phyloP scores from a whole-genome alignment of 306 rosid genomes.

The Vigna hirtella region DNA sequence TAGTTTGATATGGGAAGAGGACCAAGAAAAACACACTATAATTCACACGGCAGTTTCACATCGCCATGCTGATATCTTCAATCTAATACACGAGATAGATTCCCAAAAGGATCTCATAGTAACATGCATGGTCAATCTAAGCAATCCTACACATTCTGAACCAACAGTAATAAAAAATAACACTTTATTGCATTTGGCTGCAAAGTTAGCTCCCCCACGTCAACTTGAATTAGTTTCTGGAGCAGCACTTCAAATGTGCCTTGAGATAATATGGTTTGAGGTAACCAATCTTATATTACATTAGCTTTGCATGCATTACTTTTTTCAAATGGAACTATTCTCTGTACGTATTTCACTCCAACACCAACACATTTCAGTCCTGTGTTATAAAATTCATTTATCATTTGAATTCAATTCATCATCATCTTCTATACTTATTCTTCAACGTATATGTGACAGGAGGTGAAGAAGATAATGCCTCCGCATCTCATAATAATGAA shows the following conservation, averaged over 20 bases:
- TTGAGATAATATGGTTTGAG: conserved; percentile 51
- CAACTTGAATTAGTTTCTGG: conserved; percentile 48
- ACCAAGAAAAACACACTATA: conserved; percentile 6
- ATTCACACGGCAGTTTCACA: conserved; percentile 43
- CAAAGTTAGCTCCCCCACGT: conserved; percentile 42
- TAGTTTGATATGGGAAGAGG: conserved; percentile 43
- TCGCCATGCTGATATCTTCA: conserved; percentile 51
- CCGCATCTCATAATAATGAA: conserved; percentile 33
- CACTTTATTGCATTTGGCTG: conserved; percentile 51
- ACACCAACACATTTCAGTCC: too few species aligned
- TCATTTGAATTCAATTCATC: too few species aligned
- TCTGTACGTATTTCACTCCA: too few species aligned
- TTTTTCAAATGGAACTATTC: too few species aligned
- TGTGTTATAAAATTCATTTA: too few species aligned
- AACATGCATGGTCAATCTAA: not conserved
- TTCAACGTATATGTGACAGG: conserved; percentile 34
- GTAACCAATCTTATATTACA: conserved; percentile 12
- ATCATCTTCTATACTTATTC: not conserved
- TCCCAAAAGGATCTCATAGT: conserved; percentile 32
- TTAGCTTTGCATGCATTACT: too few species aligned
- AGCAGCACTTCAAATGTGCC: conserved; percentile 53
- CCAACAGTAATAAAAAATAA: not conserved
- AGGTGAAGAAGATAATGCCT: conserved; percentile 53
- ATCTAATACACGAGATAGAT: conserved; percentile 44
- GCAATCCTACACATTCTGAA: too few species aligned